Conservation (phyloP, 495 filamentous ascomycete genomes). For the Letharia columbiana region DNA sequence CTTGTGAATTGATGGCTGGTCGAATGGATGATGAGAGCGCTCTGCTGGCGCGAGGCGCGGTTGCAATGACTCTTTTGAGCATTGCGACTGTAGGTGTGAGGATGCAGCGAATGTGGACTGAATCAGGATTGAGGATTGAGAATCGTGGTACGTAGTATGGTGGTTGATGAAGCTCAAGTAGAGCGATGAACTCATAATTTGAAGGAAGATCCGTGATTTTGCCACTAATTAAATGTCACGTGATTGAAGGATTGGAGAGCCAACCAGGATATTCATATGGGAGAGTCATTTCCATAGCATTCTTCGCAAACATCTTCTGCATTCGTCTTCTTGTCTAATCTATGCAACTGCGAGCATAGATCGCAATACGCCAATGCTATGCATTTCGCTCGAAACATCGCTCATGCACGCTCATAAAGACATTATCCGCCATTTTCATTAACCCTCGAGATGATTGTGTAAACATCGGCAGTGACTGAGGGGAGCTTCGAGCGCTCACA, state of each 20-base stretch:
- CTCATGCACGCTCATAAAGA: slow-evolving; percentile 7
- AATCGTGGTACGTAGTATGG: background rate
- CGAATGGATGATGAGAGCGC: slow-evolving; percentile 37
- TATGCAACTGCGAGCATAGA: background rate
- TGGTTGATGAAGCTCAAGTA: background rate
- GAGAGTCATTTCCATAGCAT: background rate
- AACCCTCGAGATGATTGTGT: background rate
- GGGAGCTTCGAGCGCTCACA: slow-evolving; percentile 19
- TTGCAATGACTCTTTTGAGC: slow-evolving; percentile 46
- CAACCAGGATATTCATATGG: background rate
- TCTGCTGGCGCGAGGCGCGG: slow-evolving; percentile 42
- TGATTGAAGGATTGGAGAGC: background rate
- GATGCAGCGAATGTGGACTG: background rate
- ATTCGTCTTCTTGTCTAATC: background rate
- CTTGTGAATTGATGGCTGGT: slow-evolving; percentile 36
- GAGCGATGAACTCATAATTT: background rate
- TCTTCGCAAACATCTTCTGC: background rate
- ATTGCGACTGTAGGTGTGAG: slow-evolving; percentile 29
- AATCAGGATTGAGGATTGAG: background rate
- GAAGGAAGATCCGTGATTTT: background rate
- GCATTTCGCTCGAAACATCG: slow-evolving; percentile 4
- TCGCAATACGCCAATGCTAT: slow-evolving; percentile 9
- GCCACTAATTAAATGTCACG: slow-evolving; percentile 4
- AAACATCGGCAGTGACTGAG: background rate
- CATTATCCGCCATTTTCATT: background rate